These are phyloP conservation scores for Leonotis leonurus DNA, from an alignment of 257 asterid species.

Conservation along the genomic window DNA sequence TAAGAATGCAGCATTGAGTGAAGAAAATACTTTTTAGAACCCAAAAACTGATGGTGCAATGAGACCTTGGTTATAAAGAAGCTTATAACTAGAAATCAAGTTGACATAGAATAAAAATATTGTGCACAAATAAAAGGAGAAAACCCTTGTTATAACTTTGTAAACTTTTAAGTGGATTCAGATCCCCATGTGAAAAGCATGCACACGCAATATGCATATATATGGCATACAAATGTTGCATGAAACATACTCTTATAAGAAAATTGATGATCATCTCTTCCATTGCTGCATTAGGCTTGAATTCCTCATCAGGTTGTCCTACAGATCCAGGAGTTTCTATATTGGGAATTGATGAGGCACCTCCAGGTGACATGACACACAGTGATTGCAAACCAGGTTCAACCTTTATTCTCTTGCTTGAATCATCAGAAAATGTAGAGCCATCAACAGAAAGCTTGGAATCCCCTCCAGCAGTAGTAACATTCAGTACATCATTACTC, in stretches of 20 bases:
- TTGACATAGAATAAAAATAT: background rate
- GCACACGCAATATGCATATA: background rate
- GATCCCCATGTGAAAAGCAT: background rate
- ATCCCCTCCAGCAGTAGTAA: slow-evolving; percentile 50
- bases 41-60: background rate
- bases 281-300: slow-evolving; percentile 99
- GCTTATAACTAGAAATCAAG: background rate
- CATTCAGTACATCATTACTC: slow-evolving; percentile 50
- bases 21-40: background rate
- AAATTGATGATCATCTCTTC: slow-evolving; percentile 99
- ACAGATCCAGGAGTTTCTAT: slow-evolving; percentile 90
- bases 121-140: slow-evolving; percentile 4
- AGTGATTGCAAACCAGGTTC: slow-evolving; percentile 96
- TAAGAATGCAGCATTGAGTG: background rate
- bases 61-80: background rate
- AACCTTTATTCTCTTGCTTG: slow-evolving; percentile 83
- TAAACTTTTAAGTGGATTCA: slow-evolving; percentile 1
- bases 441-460: slow-evolving; percentile 67
- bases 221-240: slow-evolving; percentile 13
- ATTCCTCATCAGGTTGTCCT: slow-evolving; percentile 97
- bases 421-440: slow-evolving; percentile 79
- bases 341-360: slow-evolving; percentile 83
- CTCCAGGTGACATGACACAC: slow-evolving; percentile 97
- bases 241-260: slow-evolving; percentile 76
- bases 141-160: background rate